Evolutionary conservation across 805 yeast genomes (phyloP).

Genomic region (Ogataea zsoltii): DNA sequence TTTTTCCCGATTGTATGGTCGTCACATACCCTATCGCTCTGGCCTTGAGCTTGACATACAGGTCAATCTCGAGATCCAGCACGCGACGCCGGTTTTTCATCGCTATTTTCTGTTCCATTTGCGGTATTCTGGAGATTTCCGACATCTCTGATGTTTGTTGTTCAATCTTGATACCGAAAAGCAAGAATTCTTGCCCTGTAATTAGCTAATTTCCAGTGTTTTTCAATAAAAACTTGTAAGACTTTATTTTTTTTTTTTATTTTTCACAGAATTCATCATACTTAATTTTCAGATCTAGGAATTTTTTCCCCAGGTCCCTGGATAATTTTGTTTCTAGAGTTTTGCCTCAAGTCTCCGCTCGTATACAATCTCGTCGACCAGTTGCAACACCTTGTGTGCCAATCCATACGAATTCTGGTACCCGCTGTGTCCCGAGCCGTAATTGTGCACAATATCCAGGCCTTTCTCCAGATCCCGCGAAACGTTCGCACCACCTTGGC

Average conservation of each 20-base stretch:
- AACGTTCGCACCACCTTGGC: conserved; percentile 56
- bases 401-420: conserved; percentile 49
- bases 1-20: conserved; percentile 17
- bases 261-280: no score
- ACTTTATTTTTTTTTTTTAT: no score
- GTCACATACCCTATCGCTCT: conserved; percentile 19
- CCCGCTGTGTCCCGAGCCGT: conserved; percentile 79
- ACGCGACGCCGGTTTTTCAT: conserved; percentile 32
- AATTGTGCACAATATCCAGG: conserved; percentile 52
- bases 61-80: conserved; percentile 32
- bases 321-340: neutral
- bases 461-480: conserved; percentile 33
- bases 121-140: neutral
- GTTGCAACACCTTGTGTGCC: conserved; percentile 24
- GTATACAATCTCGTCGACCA: conserved; percentile 20
- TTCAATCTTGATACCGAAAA: no score
- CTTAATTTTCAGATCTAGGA: no score
- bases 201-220: no score
- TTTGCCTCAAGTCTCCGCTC: conserved; percentile 4
- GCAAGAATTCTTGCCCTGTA: no score
- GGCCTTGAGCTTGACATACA: conserved; percentile 25
- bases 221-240: no score
- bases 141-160: neutral
- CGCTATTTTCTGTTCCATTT: conserved; percentile 22
- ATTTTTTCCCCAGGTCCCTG: no score